Evolutionary conservation across 2,329 filamentous ascomycete species (phyloP), one percentile per base, ranked within the genome.

Genomic region (Claviceps digitariae): DNA sequence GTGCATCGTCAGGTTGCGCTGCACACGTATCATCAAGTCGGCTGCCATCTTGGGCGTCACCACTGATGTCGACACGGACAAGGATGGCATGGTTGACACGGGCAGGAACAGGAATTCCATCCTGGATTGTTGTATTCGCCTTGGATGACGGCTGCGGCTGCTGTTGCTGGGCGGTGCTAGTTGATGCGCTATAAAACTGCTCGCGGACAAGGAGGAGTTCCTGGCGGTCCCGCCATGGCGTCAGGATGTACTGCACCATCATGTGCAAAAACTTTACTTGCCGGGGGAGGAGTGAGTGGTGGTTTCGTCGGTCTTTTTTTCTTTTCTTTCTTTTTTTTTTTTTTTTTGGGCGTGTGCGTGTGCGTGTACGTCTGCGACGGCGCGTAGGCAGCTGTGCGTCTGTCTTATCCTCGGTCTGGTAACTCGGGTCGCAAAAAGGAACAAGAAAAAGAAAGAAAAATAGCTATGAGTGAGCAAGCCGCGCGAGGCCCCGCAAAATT

Each of bases 171-270:
- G 55, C 54, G 38, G 21, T 58, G 53, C 46, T 21, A 23, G 45
- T 34, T 17, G 45, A 44, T 56, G 58, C 45, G 56, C 48, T 61
- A 66, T 86, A 90, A 59, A 90, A 77, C 59, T 84, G 77, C 52
- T 71, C 66, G 56, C 85, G 79, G 52, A 89, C 79, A 49, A 72
- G 67, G 54, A 88, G 74, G 56, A 90, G 78, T 64, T 89, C 84
- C 54, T 69, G 64, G 52, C 74, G 76, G 66, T 79, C 71, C 58
- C 84, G 82, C 86, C 86, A 90, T 36, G 84, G 84, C 52, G 84
- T 88, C 62, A 86, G 81, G 57, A 84, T 75, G 69, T 86, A 87
- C 63, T 83, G 80, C 29, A 84, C 80, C 82, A 86, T 86, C n/a
- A 13, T 13, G 31, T 20, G 21, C 21, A 21, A 21, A 13, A 29